Conservation (phyloP, 2,329 filamentous ascomycete genomes). For the Capronia americana region DNA sequence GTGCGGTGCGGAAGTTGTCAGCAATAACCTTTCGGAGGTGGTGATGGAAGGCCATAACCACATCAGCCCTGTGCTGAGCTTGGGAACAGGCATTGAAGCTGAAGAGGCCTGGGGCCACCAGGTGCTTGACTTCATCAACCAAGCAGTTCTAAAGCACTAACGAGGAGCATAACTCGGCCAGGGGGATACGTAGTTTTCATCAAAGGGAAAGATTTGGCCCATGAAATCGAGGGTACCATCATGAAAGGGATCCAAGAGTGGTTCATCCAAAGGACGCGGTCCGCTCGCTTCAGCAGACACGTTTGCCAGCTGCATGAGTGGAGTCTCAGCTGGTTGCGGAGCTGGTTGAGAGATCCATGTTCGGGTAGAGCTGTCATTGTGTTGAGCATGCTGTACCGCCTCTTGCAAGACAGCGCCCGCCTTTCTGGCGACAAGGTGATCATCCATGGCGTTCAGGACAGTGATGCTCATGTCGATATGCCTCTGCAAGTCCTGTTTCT, state of each 20-base stretch:
- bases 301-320: not conserved
- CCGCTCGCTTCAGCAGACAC: not conserved
- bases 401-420: constrained; percentile 34
- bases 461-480: constrained; percentile 48
- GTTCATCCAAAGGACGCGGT: not conserved
- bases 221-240: constrained; percentile 20
- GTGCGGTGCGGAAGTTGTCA: constrained; percentile 19
- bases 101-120: constrained; percentile 25
- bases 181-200: not conserved
- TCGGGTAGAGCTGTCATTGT: not conserved
- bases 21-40: constrained; percentile 10
- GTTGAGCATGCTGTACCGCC: not conserved
- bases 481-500: constrained; percentile 41
- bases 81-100: constrained; percentile 16
- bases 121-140: constrained; percentile 20
- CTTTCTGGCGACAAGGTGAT: constrained; percentile 49
- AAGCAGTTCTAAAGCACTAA: constrained; percentile 1
- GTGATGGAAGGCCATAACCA: constrained; percentile 26
- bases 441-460: constrained; percentile 51
- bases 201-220: constrained; percentile 16
- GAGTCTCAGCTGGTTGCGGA: not conserved
- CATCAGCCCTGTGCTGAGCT: constrained; percentile 19
- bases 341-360: not conserved
- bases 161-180: not conserved
- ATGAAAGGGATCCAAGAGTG: constrained; percentile 9